A percentile compares a stretch with the other conserved stretches of the same genome.
phyloP scores from a whole-genome alignment of 148 eudicot genomes.

The Vaccinium myrtillus region DNA sequence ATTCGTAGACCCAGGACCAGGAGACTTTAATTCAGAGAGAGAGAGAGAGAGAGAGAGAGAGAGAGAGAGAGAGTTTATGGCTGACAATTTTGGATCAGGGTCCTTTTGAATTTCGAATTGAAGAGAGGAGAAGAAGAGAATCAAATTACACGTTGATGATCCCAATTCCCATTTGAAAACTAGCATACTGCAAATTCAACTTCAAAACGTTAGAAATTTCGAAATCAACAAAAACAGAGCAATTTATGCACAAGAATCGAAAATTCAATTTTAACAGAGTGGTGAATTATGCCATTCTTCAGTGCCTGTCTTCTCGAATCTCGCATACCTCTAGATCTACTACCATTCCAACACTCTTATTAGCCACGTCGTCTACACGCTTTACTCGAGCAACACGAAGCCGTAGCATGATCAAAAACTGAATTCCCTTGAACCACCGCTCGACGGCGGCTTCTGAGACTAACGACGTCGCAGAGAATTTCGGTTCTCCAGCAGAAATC shows the following conservation, averaged over 20 bases:
- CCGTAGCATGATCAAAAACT: not conserved
- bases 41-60: not conserved
- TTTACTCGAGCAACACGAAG: conserved; percentile 34
- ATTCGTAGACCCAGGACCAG: not conserved
- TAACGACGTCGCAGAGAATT: conserved; percentile 15
- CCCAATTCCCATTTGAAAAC: conserved; percentile 15
- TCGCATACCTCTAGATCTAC: conserved; percentile 52
- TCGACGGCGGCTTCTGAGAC: conserved; percentile 29
- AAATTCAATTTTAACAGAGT: not conserved
- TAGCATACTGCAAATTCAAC: conserved; percentile 16
- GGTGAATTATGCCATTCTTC: not conserved
- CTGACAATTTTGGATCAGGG: conserved; percentile 14
- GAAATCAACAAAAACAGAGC: not conserved
- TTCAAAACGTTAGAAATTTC: not conserved
- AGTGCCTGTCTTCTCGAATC: not conserved
- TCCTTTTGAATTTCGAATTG: conserved; percentile 37
- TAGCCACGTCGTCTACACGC: conserved; percentile 19
- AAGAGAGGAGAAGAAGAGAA: conserved; percentile 11
- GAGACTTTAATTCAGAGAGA: not conserved
- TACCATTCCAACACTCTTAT: conserved; percentile 14
- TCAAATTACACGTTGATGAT: conserved; percentile 14
- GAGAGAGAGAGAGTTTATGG: too few species aligned
- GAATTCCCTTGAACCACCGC: not conserved
- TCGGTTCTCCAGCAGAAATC: conserved; percentile 22
- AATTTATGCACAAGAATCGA: conserved; percentile 1